Conservation (phyloP, 441 rosid genomes). For the Populus hybrid region DNA sequence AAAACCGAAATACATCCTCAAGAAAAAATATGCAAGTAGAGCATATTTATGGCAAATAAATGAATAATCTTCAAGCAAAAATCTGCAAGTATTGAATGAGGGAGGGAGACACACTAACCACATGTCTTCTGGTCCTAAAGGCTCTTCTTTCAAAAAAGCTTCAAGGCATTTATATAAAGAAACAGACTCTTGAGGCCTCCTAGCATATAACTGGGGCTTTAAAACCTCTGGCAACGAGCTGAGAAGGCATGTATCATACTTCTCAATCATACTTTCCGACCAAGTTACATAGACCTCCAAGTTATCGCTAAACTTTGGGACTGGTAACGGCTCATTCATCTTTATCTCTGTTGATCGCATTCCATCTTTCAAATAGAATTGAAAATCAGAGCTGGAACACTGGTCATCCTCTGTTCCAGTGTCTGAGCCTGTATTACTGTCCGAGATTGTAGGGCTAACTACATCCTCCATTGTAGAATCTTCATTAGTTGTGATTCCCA, state of each 20-base stretch:
- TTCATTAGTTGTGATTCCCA: slow-evolving; percentile 22
- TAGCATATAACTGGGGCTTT: slow-evolving; percentile 34
- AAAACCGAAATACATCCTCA: neutral
- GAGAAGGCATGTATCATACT: slow-evolving; percentile 45
- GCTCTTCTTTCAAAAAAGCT: slow-evolving; percentile 72
- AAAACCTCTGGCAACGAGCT: slow-evolving; percentile 50
- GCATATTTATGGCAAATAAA: too few species aligned
- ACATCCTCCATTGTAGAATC: slow-evolving; percentile 36
- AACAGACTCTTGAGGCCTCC: slow-evolving; percentile 51
- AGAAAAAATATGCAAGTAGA: neutral
- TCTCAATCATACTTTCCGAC: slow-evolving; percentile 45
- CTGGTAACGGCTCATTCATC: slow-evolving; percentile 37
- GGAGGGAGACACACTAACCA: slow-evolving; percentile 44
- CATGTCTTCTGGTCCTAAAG: slow-evolving; percentile 80
- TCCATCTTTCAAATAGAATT: slow-evolving; percentile 50
- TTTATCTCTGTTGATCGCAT: slow-evolving; percentile 38
- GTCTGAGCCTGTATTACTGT: slow-evolving; percentile 29
- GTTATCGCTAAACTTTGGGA: slow-evolving; percentile 16
- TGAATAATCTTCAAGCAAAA: neutral
- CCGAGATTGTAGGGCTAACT: slow-evolving; percentile 24
- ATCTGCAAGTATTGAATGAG: neutral
- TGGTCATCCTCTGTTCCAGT: slow-evolving; percentile 37
- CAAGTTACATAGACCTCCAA: slow-evolving; percentile 43
- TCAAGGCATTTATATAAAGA: slow-evolving; percentile 66
- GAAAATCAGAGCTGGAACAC: slow-evolving; percentile 47